These are phyloP conservation scores for Heliocybe sulcata DNA, from an alignment of 1,284 basidiomycete species.

Conservation along the genomic window DNA sequence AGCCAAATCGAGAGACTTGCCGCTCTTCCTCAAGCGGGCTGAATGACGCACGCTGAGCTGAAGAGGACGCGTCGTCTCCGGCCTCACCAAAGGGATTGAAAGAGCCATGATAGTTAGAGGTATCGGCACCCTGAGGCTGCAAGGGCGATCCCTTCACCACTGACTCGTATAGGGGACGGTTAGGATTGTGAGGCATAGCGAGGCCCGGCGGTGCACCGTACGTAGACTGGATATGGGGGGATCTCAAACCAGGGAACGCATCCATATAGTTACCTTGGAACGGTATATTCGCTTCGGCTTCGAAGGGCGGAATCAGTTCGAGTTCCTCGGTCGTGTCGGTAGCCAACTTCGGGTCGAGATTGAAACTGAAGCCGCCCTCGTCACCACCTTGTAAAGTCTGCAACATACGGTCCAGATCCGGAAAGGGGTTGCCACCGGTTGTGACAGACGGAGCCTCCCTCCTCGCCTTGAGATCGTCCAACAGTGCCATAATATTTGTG, in stretches of 20 bases:
- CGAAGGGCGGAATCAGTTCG: constrained; percentile 41
- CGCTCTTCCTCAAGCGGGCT: constrained; percentile 55
- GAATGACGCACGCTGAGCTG: background rate
- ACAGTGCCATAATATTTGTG: constrained; percentile 71
- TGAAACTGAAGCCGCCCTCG: constrained; percentile 74
- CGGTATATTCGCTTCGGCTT: constrained; percentile 42
- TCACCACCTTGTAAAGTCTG: constrained; percentile 52
- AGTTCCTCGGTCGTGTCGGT: constrained; percentile 31
- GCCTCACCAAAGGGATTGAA: constrained; percentile 68
- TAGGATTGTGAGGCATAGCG: constrained; percentile 35
- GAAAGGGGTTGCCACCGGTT: constrained; percentile 67
- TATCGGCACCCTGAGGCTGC: constrained; percentile 38
- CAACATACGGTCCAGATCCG: constrained; percentile 80
- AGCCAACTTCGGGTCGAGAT: constrained; percentile 69
- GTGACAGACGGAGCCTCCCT: constrained; percentile 50
- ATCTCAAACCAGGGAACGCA: constrained; percentile 53
- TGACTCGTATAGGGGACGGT: constrained; percentile 48
- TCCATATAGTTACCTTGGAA: constrained; percentile 58
- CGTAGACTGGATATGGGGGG: constrained; percentile 22
- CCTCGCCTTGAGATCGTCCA: constrained; percentile 78
- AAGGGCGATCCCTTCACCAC: constrained; percentile 28
- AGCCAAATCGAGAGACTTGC: constrained; percentile 77
- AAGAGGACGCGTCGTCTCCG: constrained; percentile 27
- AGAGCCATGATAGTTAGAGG: constrained; percentile 57
- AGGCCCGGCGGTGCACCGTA: constrained; percentile 45